phyloP scores from a whole-genome alignment of 768 basidiomycete genomes.

The Mycena floridula region DNA sequence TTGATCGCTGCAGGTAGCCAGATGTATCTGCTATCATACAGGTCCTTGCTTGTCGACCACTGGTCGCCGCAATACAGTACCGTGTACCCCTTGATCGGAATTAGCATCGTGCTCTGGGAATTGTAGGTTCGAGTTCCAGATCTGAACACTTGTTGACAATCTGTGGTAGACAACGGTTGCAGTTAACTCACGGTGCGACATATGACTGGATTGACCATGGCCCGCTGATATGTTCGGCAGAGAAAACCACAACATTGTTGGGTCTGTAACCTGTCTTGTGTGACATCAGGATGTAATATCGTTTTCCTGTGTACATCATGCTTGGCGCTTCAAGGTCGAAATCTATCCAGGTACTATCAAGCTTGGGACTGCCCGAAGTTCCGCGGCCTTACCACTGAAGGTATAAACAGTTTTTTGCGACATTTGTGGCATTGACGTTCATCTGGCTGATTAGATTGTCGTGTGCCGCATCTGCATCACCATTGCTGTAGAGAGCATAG shows the following conservation, averaged over 20 bases:
- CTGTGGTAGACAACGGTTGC: not conserved
- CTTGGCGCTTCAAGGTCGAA: constrained; percentile 18
- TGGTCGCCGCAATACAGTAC: constrained; percentile 6
- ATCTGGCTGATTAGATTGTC: constrained; percentile 18
- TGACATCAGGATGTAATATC: constrained; percentile 22
- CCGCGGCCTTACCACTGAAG: constrained; percentile 13
- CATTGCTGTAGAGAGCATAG: constrained; percentile 19
- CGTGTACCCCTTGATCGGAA: constrained; percentile 6
- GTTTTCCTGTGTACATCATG: constrained; percentile 15
- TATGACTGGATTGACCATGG: constrained; percentile 18
- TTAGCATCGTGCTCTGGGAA: constrained; percentile 5
- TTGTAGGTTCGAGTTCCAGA: constrained; percentile 6
- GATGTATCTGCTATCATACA: constrained; percentile 13
- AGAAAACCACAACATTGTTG: constrained; percentile 19
- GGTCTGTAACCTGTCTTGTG: constrained; percentile 22
- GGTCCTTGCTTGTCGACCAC: constrained; percentile 4
- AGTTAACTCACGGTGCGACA: constrained; percentile 13
- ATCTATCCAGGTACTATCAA: too few relatives aligned
- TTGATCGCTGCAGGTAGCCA: constrained; percentile 20
- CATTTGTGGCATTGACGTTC: constrained; percentile 17
- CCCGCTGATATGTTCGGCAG: constrained; percentile 14
- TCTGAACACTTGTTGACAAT: not conserved
- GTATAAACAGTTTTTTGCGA: constrained; percentile 20
- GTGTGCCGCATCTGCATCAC: constrained; percentile 15
- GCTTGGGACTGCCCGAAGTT: not conserved